These are phyloP conservation scores for Myriosclerotinia scirpicola DNA, from an alignment of 2,329 filamentous ascomycete genomes.

Conservation along the genomic window DNA sequence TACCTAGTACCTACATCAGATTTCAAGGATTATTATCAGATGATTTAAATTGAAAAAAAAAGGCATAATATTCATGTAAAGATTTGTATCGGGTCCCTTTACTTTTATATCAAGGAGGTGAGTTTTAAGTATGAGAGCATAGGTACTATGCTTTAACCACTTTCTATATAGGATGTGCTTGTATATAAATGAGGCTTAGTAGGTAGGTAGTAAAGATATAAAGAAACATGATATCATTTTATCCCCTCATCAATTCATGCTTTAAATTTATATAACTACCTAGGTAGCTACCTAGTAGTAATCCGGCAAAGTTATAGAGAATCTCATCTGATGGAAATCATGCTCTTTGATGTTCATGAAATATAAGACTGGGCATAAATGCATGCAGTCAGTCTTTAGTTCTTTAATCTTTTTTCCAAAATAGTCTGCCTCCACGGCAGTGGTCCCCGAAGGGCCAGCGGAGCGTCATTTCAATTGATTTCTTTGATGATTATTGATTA, in stretches of 20 bases:
- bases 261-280: no score
- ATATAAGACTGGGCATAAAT: background rate
- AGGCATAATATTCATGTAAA: background rate
- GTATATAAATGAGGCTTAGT: background rate
- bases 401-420: no score
- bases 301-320: no score
- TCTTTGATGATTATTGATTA: no score
- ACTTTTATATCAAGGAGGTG: no score
- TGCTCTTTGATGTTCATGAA: no score
- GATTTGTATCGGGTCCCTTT: no score
- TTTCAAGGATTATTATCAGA: no score
- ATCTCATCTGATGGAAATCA: background rate
- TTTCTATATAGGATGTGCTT: background rate
- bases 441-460: background rate
- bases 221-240: background rate
- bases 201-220: background rate
- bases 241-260: background rate
- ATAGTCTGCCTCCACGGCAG: constrained; percentile 8
- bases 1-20: no score
- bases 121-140: background rate
- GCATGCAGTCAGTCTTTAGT: no score
- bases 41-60: no score
- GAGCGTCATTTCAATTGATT: background rate
- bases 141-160: background rate
- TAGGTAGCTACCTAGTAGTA: no score